Base-by-base conservation (phyloP, 805 yeast species). In the Candida xyloterini region DNA sequence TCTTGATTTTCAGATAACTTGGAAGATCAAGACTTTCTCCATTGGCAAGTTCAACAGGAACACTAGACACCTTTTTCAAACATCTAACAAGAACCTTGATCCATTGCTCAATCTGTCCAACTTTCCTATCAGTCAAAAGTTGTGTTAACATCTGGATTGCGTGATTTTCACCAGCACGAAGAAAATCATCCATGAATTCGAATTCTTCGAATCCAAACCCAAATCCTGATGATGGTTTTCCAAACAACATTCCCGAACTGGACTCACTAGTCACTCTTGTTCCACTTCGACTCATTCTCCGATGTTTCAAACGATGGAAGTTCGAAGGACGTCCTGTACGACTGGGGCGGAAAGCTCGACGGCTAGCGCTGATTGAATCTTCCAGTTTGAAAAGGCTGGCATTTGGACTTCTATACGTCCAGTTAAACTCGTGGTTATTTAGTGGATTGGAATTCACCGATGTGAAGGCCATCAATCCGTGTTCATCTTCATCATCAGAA, bases 1-100 rank as follows among this genome's bases (percentile, higher is more conserved):
- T 73, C 56, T 93, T 95, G 31, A 93, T 71, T 55, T 95, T 93
- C 30, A 93, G 78, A 60, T 86, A 91, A 50, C 84, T 90, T n/a
- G 91, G 73, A 34, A 90, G 80, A 57, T 93, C 97, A 44, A 89
- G 71, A 3, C 82, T 81, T 46, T 84, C 91, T 4, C 87, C 84
- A 21, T 76, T 71, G 26, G 70, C 67, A 3, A 79, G 68, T 47
- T 78, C 81, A 8, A 80, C 70, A 35, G 79, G 81, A 4, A 90
- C 69, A 13, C 65, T 63, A 27, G 81, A 78, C 2, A 86, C 74
- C 26, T 72, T 68, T 20, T 71, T 64, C 10, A 89, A 58, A 6
- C 79, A 69, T 7, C 68, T 66, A 10, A 70, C 61, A 5, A 91
- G 57, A 1, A 73, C 69, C 0, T 53, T 50, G 2, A 66, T 63